A percentile compares a stretch with the other conserved stretches of the same genome.
Conservation (phyloP, 768 basidiomycete genomes). For the Clitopilus passeckerianus region DNA sequence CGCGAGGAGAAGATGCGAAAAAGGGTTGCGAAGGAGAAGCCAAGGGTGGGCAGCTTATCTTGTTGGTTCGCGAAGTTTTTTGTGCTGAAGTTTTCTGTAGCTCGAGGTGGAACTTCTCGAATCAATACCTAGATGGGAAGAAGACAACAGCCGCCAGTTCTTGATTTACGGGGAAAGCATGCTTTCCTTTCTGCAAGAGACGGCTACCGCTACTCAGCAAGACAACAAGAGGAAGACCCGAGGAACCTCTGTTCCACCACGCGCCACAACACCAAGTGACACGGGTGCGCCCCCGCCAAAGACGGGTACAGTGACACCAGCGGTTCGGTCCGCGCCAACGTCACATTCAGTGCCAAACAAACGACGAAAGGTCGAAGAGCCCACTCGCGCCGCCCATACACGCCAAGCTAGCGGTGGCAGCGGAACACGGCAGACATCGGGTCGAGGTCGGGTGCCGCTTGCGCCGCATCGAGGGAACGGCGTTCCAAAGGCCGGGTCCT, state of each 20-base stretch:
- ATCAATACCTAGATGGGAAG: constrained; percentile 85
- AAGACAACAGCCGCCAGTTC: constrained; percentile 67
- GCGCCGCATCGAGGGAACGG: constrained; percentile 36
- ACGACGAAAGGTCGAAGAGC: constrained; percentile 51
- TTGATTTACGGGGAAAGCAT: constrained; percentile 82
- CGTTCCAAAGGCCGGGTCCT: constrained; percentile 22
- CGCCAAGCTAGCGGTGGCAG: constrained; percentile 15
- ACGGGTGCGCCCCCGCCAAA: constrained; percentile 33
- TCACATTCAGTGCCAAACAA: constrained; percentile 57
- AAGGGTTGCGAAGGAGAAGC: constrained; percentile 88
- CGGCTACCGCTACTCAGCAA: constrained; percentile 66
- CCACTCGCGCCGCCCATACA: constrained; percentile 12
- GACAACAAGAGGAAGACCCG: constrained; percentile 68
- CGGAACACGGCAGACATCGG: constrained; percentile 13
- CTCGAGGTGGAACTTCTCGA: constrained; percentile 83
- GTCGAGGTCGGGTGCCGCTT: constrained; percentile 31
- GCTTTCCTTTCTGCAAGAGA: constrained; percentile 72
- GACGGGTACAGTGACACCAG: constrained; percentile 55
- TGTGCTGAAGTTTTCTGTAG: constrained; percentile 30
- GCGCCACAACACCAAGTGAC: constrained; percentile 53
- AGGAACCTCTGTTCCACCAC: constrained; percentile 56
- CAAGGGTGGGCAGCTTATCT: constrained; percentile 54
- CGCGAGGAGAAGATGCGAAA: constrained; percentile 98
- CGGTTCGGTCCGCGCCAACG: constrained; percentile 48
- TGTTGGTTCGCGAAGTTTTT: neutral